Conservation (phyloP, 768 basidiomycete genomes). For the Tremella fuciformis region DNA sequence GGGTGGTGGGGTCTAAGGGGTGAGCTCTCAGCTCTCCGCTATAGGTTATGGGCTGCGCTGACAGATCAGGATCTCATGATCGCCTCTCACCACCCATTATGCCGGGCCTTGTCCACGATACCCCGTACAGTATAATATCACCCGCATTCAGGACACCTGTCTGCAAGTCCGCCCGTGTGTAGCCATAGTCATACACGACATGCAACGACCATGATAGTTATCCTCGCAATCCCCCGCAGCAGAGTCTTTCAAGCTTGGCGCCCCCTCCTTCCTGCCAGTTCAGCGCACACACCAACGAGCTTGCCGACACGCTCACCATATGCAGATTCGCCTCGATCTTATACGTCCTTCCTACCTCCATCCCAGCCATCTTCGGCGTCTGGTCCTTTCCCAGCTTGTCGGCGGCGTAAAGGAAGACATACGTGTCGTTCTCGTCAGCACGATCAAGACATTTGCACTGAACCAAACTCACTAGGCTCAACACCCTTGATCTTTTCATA, state of each 20-base stretch:
- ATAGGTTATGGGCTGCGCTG: too few species aligned
- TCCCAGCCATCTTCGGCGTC: conserved; percentile 26
- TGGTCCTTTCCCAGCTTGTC: not conserved
- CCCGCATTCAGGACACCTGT: conserved; percentile 5
- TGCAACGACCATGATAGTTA: conserved; percentile 5
- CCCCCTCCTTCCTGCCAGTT: too few species aligned
- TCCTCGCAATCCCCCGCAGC: too few species aligned
- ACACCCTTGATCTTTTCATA: too few species aligned
- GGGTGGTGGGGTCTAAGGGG: conserved; percentile 4
- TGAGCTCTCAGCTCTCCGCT: not conserved
- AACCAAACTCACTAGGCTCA: too few species aligned
- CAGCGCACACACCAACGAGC: too few species aligned
- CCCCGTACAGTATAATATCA: conserved; percentile 8
- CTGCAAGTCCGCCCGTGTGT: too few species aligned
- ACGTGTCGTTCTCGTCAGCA: too few species aligned
- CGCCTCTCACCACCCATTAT: conserved; percentile 28
- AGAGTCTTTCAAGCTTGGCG: too few species aligned
- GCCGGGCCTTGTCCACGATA: not conserved
- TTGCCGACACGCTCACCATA: conserved; percentile 5
- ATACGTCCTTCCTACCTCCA: conserved; percentile 16
- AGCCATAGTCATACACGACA: conserved; percentile 13
- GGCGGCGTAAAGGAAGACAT: conserved; percentile 3
- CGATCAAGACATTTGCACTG: too few species aligned
- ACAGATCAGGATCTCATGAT: not conserved
- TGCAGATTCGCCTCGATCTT: conserved; percentile 11